Evolutionary conservation across 768 basidiomycete genomes (phyloP).

Genomic region (Scleroderma citrinum): DNA sequence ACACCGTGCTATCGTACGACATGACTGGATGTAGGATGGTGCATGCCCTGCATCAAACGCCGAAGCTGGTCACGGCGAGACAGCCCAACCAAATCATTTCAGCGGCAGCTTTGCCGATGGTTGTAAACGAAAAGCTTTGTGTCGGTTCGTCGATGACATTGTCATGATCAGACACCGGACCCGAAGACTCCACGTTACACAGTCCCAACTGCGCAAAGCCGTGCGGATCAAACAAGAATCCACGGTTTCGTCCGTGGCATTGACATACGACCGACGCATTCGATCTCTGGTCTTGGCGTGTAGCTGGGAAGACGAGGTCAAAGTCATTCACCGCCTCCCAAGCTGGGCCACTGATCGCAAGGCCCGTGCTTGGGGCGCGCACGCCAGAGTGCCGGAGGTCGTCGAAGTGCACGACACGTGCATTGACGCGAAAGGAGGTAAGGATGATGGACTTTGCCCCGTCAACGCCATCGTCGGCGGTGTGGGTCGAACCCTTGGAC

Average conservation of each 20-base stretch:
- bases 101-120: conserved; percentile 44
- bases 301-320: conserved; percentile 24
- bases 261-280: conserved; percentile 48
- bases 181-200: conserved; percentile 31
- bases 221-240: conserved; percentile 76
- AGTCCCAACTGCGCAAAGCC: conserved; percentile 74
- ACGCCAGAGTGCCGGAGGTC: conserved; percentile 72
- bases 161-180: conserved; percentile 27
- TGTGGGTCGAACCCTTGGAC: conserved; percentile 18
- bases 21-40: too few species aligned
- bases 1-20: too few species aligned
- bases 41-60: conserved; percentile 6
- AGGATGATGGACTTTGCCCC: conserved; percentile 47
- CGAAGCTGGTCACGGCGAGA: conserved; percentile 43
- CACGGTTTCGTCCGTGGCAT: conserved; percentile 55
- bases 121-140: conserved; percentile 36
- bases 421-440: conserved; percentile 64
- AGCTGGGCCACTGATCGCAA: conserved; percentile 61
- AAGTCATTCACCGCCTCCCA: conserved; percentile 39
- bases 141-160: conserved; percentile 36
- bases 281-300: conserved; percentile 30
- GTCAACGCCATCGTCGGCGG: conserved; percentile 19
- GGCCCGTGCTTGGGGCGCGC: conserved; percentile 64
- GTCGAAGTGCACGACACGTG: conserved; percentile 64
- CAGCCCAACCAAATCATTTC: conserved; percentile 54